Conservation (phyloP, 2,329 filamentous ascomycete species). For the Paecilomyces formosus region DNA sequence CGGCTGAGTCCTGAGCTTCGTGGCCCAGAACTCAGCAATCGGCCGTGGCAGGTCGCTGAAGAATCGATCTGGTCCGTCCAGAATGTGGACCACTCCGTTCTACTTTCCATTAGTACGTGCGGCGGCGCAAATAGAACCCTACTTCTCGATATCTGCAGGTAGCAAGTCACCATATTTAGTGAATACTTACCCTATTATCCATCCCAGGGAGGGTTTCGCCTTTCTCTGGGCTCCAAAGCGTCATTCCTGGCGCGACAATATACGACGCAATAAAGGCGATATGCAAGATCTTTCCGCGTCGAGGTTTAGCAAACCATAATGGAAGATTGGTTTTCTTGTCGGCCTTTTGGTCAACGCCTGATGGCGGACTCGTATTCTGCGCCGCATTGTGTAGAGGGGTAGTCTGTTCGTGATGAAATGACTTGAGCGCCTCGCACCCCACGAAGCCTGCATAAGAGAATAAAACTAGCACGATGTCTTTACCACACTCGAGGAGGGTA, state of each 20-base stretch:
- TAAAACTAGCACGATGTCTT: slow-evolving; percentile 10
- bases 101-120: not conserved
- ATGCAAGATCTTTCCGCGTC: slow-evolving; percentile 5
- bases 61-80: slow-evolving; percentile 3
- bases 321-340: not conserved
- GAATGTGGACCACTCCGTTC: slow-evolving; percentile 1
- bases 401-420: slow-evolving; percentile 2
- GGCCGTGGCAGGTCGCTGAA: slow-evolving; percentile 5
- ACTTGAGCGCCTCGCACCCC: slow-evolving; percentile 9
- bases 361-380: not conserved
- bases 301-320: not conserved
- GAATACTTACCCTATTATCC: not conserved
- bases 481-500: slow-evolving; percentile 7
- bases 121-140: not conserved
- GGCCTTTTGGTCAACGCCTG: not conserved
- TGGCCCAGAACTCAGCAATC: slow-evolving; percentile 1
- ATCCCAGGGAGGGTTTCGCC: not conserved
- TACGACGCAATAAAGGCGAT: slow-evolving; percentile 4
- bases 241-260: slow-evolving; percentile 1
- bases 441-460: slow-evolving; percentile 14
- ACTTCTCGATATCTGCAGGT: not conserved
- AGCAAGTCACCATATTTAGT: not conserved
- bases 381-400: not conserved
- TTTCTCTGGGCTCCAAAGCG: slow-evolving; percentile 1
- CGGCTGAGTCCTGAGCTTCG: slow-evolving; percentile 2